Base-by-base conservation (phyloP, 2,329 filamentous ascomycete genomes). In the Decorospora gaudefroyi region DNA sequence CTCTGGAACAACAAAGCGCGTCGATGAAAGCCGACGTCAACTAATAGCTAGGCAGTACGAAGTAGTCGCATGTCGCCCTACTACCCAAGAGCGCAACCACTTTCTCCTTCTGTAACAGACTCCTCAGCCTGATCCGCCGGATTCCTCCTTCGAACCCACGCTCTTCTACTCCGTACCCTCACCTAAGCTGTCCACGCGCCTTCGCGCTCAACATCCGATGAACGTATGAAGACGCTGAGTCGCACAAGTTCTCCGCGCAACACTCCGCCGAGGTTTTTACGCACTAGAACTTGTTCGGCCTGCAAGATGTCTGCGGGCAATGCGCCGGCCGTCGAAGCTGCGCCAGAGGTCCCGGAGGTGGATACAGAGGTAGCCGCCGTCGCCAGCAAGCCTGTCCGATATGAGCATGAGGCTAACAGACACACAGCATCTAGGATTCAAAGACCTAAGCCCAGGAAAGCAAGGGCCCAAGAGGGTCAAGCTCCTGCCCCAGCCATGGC, bases 391-490 rank as follows among this genome's bases (percentile, higher is more conserved):
- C 25, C n/a, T n/a, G n/a, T n/a, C n/a, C 12, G 30, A 16, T 23
- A 32, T 12, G 11, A 23, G 9, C n/a, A 13, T 26, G 27, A 8
- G 31, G 43, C 53, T 64, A 40, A 62, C 37, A 7, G 2, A 2
- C n/a, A 3, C 26, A 23, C 49, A 72, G 88, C 80, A 81, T 56
- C 76, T 99, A 34, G 90, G 89, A 4, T 97, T 99, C 72, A 81
- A 87, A 55, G 82, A 87, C 37, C 38, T 68, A 22, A 50, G 46
- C 40, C 53, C 59, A 33, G 62, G 62, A 30, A 74, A 95, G 30
- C 83, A 85, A 42, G 86, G 88, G 61, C 89, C 95, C 62, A 82
- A 86, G 46, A 96, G 92, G 72, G 73, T 97, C 57, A 87, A 86
- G 67, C 75, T 87, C 16, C 75, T 97, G 28, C 88, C 90, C 11